Evolutionary conservation across 495 filamentous ascomycete species (phyloP).

Genomic region (Penicillium diatomitis): DNA sequence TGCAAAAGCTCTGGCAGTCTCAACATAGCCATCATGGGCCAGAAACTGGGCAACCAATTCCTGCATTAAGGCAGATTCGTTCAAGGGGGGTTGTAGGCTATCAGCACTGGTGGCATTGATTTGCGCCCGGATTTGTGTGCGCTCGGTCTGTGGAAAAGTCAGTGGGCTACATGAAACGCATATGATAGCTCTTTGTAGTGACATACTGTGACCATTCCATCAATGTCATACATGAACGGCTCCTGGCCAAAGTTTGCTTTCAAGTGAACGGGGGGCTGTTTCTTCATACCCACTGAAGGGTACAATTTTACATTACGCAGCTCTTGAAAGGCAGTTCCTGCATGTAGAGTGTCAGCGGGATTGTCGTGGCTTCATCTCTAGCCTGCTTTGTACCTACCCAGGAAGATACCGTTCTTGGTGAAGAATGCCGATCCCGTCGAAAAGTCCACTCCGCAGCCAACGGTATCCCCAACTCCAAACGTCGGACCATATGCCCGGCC

Average conservation of each 20-base stretch:
- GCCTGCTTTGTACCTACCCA: slow-evolving; percentile 46
- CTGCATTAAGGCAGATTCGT: slow-evolving; percentile 73
- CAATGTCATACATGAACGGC: slow-evolving; percentile 89
- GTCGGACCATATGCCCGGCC: slow-evolving; percentile 70
- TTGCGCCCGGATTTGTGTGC: slow-evolving; percentile 45
- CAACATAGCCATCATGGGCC: slow-evolving; percentile 93
- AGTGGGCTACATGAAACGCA: slow-evolving; percentile 4
- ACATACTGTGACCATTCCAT: slow-evolving; percentile 68
- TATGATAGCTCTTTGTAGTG: neutral
- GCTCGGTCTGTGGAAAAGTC: slow-evolving; percentile 45
- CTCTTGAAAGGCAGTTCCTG: slow-evolving; percentile 74
- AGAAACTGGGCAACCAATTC: slow-evolving; percentile 79
- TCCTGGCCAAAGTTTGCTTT: slow-evolving; percentile 86
- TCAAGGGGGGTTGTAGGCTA: slow-evolving; percentile 54
- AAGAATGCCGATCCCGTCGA: slow-evolving; percentile 81
- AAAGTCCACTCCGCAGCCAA: slow-evolving; percentile 94
- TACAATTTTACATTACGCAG: slow-evolving; percentile 63
- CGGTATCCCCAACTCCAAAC: slow-evolving; percentile 66
- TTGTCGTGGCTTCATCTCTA: neutral
- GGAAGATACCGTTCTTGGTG: slow-evolving; percentile 78
- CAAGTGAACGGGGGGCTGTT: slow-evolving; percentile 65
- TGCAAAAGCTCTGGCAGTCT: slow-evolving; percentile 82
- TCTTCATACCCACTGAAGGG: slow-evolving; percentile 92
- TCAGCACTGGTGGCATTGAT: slow-evolving; percentile 44
- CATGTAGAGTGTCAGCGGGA: neutral